A percentile compares a stretch with the other conserved stretches of the same genome.
phyloP scores from a whole-genome alignment of 73 alveolate genomes.

The Vitrella brassicaformis region DNA sequence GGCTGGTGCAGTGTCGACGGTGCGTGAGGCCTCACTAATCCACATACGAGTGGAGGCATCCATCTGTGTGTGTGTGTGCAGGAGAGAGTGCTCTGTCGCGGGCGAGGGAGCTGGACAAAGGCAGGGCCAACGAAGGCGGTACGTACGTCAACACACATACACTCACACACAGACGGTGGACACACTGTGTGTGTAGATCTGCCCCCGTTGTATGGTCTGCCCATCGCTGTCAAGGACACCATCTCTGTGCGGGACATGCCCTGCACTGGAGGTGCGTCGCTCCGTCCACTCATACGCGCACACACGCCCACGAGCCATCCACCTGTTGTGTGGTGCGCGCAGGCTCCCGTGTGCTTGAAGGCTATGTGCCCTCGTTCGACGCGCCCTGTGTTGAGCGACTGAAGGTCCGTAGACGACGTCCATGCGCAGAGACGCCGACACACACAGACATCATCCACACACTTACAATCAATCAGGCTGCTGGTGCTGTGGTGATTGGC shows the following conservation, averaged over 20 bases:
- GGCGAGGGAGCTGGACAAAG: too few relatives aligned
- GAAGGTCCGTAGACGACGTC: background rate
- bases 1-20: too few relatives aligned
- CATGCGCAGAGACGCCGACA: background rate
- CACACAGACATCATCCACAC: too few relatives aligned
- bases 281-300: background rate
- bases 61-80: too few relatives aligned
- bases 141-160: background rate
- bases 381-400: background rate
- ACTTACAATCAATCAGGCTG: background rate
- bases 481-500: slow-evolving; percentile 10
- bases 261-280: background rate
- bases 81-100: too few relatives aligned
- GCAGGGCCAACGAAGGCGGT: too few relatives aligned
- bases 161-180: background rate
- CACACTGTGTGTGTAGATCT: background rate
- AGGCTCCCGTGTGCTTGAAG: background rate
- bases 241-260: background rate
- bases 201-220: background rate
- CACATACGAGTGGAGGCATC: too few relatives aligned
- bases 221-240: background rate
- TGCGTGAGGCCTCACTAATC: too few relatives aligned
- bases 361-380: background rate
- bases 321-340: background rate
- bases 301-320: background rate